Base-by-base conservation (phyloP, 2,329 filamentous ascomycete genomes). In the Trichophyton benhamiae region DNA sequence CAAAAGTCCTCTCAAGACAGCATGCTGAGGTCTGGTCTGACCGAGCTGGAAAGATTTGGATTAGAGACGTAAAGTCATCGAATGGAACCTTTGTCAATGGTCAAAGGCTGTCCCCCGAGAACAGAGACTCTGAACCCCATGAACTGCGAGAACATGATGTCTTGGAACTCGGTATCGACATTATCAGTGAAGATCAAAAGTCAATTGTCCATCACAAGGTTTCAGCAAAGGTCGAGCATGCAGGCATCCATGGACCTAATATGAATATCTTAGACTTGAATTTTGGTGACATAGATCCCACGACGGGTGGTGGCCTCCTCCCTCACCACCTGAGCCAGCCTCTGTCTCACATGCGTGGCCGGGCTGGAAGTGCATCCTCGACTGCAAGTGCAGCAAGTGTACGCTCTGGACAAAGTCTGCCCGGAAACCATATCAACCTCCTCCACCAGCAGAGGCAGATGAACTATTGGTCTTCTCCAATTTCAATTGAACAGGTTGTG, bases 41-140 rank as follows among this genome's bases (percentile, higher is more conserved):
- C 60, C 86, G 88, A 65, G 80, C 77, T 64, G 91, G 91, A 60
- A 95, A 96, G 72, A 87, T 99, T 49, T 97, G 87, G 83, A 97
- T 99, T 67, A 85, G 91, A 62, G 94, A 99, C 75, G 88, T 99
- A 68, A 99, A 97, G 75, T 97, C 94, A 0, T 99, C 94, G 46
- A 99, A 99, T 72, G 94, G 94, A 62, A 99, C 94, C 0, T 99
- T 99, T 74, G 92, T 99, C 67, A 99, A 99, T 69, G 91, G 91
- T 20, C 84, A 87, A 60, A 86, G 94, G 33, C 75, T 99, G 63
- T 97, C 94, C 1, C 89, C 86, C 60, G 94, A 99, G 73, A 99
- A 96, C 69, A 85, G 91, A 67, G 94, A 99, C 74, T 97, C 92
- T 0, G 94, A 97, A 64, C 91, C 94, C 0, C 90, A 96, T 71